These are phyloP conservation scores for Nothopassalora personata DNA, from an alignment of 2,329 filamentous ascomycete species.

Conservation along the genomic window DNA sequence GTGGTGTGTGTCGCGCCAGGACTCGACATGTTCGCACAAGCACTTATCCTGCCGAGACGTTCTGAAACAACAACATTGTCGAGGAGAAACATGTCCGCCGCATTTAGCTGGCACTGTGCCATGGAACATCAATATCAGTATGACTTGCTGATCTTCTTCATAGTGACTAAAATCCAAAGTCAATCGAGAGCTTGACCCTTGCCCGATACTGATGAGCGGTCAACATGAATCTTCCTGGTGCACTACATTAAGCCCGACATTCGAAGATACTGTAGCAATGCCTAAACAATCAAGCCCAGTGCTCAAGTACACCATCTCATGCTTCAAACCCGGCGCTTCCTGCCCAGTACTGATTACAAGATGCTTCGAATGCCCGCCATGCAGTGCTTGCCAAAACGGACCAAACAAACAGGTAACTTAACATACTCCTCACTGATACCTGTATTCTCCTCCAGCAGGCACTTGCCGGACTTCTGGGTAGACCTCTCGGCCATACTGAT, in stretches of 20 bases:
- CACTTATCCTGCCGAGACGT: background rate
- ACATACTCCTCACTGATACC: constrained; percentile 20
- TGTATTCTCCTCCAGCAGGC: constrained; percentile 20
- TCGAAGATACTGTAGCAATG: background rate
- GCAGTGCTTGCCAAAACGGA: background rate
- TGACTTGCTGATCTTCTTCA: background rate
- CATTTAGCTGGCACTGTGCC: too few relatives aligned
- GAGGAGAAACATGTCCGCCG: background rate
- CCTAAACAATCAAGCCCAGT: background rate
- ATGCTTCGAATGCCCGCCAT: background rate
- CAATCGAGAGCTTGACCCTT: background rate
- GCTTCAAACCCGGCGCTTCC: background rate
- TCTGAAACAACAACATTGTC: background rate
- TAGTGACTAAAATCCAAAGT: background rate
- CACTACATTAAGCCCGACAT: background rate
- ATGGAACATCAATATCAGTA: too few relatives aligned
- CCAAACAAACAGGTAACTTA: background rate
- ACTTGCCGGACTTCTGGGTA: constrained; percentile 25
- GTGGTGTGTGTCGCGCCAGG: background rate
- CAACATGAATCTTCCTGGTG: background rate
- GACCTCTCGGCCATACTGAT: constrained; percentile 35
- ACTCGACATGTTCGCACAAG: background rate
- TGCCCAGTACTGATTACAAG: constrained; percentile 3
- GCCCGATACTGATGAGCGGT: background rate
- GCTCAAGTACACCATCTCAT: background rate